A percentile compares a stretch with the other conserved stretches of the same genome.
Conservation (phyloP, 1,284 basidiomycete species). For the Ceratobasidium sp. region DNA sequence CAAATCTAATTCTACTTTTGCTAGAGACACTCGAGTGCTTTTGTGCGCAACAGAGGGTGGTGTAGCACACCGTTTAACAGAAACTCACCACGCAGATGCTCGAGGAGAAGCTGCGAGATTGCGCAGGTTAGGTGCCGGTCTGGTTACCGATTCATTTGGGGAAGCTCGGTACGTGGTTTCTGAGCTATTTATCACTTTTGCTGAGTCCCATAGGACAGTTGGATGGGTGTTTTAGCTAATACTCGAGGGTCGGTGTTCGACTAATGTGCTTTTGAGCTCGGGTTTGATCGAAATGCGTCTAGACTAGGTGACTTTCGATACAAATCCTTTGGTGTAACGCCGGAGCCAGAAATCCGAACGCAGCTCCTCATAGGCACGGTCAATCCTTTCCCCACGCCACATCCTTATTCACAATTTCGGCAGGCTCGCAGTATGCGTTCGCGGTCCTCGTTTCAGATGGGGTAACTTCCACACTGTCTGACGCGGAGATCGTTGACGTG, state of each 20-base stretch:
- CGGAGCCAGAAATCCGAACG: slow-evolving; percentile 92
- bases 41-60: slow-evolving; percentile 82
- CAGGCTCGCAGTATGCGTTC: slow-evolving; percentile 83
- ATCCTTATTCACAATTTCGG: not conserved
- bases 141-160: slow-evolving; percentile 96
- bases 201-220: slow-evolving; percentile 61
- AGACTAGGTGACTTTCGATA: slow-evolving; percentile 92
- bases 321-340: slow-evolving; percentile 92
- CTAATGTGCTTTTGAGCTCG: slow-evolving; percentile 43
- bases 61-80: slow-evolving; percentile 82
- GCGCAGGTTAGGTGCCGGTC: slow-evolving; percentile 86
- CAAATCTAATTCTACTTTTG: slow-evolving; percentile 27
- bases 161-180: slow-evolving; percentile 79
- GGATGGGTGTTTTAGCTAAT: slow-evolving; percentile 97
- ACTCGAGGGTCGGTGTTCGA: slow-evolving; percentile 77
- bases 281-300: slow-evolving; percentile 18
- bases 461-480: slow-evolving; percentile 88
- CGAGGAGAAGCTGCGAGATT: slow-evolving; percentile 86
- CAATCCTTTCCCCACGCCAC: slow-evolving; percentile 10
- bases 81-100: slow-evolving; percentile 93
- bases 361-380: slow-evolving; percentile 78
- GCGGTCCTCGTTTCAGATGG: slow-evolving; percentile 90
- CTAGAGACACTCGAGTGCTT: slow-evolving; percentile 89
- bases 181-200: no score
- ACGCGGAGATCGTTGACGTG: slow-evolving; percentile 95